Base-by-base conservation (phyloP, 192 early-diverging fungal species). In the Backusella parvicylindrica region DNA sequence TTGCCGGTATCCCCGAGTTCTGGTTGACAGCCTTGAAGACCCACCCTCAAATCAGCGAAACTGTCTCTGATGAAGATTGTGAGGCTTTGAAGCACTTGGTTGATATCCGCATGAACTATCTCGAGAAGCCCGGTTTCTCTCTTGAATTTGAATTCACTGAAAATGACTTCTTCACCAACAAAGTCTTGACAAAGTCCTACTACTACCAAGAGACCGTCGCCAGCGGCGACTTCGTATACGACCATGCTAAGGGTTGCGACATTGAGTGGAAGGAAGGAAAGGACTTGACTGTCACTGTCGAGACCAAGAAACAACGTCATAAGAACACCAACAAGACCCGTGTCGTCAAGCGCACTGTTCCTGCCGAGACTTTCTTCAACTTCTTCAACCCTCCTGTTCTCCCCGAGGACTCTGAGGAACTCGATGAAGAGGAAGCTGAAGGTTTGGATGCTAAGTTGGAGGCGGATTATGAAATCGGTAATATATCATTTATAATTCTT, bases 261-360 rank as follows among this genome's bases (percentile, higher is more conserved):
- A 95, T 99, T 78, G 79, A 94, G 63, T 99, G 98, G 98, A 99
- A 99, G 86, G 95, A 97, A 73, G 96, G 92, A 80, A 94, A 98
- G 88, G 92, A 99, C 84, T 89, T 99, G 53, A 93, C 92, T 73
- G 91, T 98, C 67, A 95, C 89, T 15, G 86, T 98, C 70, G 97
- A 99, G 87, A 93, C 95, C 84, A 97, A 96, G 90, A 99, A 96
- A 86, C 98, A 99, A 89, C 95, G 97, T 69, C 96, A 98, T 88
- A 98, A 97, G 90, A 92, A 88, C 70, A 96, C 96, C 75, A 99
- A 98, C 91, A 95, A 98, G 90, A 97, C 95, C 47, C 95, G 98
- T 50, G 91, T 96, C 35, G 94, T 99, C 82, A 99, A 98, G 91
- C 95, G 93, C 78, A 96, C 95, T 37, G 96, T 99, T 36, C 97